Evolutionary conservation across 2,329 filamentous ascomycete genomes (phyloP), one percentile per base, ranked within the genome.

Genomic region (Knoxdaviesia capensis): DNA sequence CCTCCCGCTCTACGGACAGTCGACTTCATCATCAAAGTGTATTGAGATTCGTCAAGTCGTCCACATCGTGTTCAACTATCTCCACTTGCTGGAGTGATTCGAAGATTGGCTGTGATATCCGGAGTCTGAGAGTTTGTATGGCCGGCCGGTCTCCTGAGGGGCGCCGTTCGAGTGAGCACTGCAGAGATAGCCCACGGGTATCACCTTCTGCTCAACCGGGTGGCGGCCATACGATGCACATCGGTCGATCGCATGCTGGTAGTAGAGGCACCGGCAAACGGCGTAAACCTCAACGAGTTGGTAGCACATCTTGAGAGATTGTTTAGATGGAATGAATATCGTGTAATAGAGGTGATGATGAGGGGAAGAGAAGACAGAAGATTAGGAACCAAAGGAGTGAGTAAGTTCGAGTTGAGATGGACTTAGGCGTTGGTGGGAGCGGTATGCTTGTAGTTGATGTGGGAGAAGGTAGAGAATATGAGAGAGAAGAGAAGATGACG

Each of bases 211-310:
- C 49, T 84, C 74, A 44, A 87, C 64, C 38, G 53, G 52, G 54
- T 94, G 86, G 39, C 79, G 79, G 40, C 74, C 71, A 45, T 80
- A 84, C 34, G 74, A 67, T 40, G 75, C 66, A 56, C 86, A 94
- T 46, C 81, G 80, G 54, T 94, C 86, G 51, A 94, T 69, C 39
- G 82, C 77, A 57, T 94, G 87, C 54, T 79, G 71, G 65, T 88
- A 84, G 66, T 94, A 92, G 51, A 88, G 69, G 61, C 86, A 94
- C 48, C 77, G 73, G 68, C 86, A 94, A 43, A 80, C 82, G 43
- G 85, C 77, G 65, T 86, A 94, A 45, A 83, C 70, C 59, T 94
- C 86, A 52, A 88, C 66, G 47, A 94, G 62, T 62, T 87, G 82
- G 54, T 84, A 87, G 55, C 86, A 94, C 86, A 94, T 93, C 47